Conservation (phyloP, 129 eudicot species). For the Artemisia tridentata region DNA sequence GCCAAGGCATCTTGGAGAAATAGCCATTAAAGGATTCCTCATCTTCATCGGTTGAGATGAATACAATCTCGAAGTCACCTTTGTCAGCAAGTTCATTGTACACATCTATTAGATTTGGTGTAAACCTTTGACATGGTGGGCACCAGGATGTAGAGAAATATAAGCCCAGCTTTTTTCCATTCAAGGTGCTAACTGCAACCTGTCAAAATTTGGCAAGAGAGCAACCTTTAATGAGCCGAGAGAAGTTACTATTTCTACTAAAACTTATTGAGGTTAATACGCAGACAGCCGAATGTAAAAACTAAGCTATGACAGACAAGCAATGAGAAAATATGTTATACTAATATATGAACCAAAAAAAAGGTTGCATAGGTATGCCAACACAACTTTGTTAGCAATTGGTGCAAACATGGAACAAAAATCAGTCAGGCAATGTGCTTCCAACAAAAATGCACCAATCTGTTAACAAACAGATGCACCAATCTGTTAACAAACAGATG, state of each 20-base stretch:
- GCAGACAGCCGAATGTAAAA: no score
- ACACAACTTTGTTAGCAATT: neutral
- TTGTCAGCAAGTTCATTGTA: slow-evolving; percentile 49
- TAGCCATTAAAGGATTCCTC: slow-evolving; percentile 54
- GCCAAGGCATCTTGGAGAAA: slow-evolving; percentile 88
- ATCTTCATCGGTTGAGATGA: slow-evolving; percentile 65
- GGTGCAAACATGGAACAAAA: neutral
- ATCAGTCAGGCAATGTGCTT: no score
- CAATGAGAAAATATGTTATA: neutral
- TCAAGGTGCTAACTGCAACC: slow-evolving; percentile 49
- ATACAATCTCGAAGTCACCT: slow-evolving; percentile 62
- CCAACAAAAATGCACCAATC: no score
- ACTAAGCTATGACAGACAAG: neutral
- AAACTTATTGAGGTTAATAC: no score
- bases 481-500: no score
- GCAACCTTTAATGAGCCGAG: neutral
- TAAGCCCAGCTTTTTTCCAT: slow-evolving; percentile 62
- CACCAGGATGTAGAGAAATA: slow-evolving; percentile 97
- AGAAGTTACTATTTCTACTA: neutral
- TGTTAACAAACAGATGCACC: no score
- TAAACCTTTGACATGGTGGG: slow-evolving; percentile 71
- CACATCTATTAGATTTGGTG: slow-evolving; percentile 69
- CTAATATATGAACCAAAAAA: no score
- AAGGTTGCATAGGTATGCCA: no score
- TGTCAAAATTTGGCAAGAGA: slow-evolving; percentile 12